Conservation (phyloP, 805 yeast species). For the Sugiyamaella chiloensis region DNA sequence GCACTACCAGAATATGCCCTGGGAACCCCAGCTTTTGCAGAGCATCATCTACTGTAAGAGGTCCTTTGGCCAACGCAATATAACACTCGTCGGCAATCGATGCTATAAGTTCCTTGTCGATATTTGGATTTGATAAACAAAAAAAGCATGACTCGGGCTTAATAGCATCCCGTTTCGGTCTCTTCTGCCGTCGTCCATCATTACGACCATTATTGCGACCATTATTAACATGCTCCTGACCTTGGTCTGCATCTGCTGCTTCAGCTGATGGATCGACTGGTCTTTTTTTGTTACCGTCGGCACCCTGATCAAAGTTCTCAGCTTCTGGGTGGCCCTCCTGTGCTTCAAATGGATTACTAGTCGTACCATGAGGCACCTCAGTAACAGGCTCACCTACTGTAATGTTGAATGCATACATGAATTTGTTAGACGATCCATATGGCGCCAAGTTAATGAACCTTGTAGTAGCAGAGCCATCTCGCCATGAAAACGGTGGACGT, state of each 20-base stretch:
- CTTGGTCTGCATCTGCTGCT: neutral
- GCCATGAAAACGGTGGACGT: constrained; percentile 47
- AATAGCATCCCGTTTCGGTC: constrained; percentile 30
- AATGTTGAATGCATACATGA: constrained; percentile 74
- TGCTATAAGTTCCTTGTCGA: constrained; percentile 76
- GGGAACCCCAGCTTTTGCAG: constrained; percentile 51
- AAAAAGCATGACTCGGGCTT: constrained; percentile 70
- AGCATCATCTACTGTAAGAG: constrained; percentile 52
- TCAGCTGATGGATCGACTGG: too few relatives aligned
- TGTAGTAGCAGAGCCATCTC: constrained; percentile 37
- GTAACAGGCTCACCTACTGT: neutral
- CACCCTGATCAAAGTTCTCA: neutral
- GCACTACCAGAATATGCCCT: constrained; percentile 79
- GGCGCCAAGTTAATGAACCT: constrained; percentile 65
- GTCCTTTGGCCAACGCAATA: constrained; percentile 82
- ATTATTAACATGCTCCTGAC: neutral
- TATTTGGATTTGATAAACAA: constrained; percentile 74
- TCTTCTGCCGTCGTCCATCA: neutral
- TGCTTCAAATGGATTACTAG: constrained; percentile 6
- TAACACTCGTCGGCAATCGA: constrained; percentile 67
- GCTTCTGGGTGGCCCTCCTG: too few relatives aligned
- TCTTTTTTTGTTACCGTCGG: neutral
- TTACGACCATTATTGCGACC: neutral
- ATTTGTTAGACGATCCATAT: constrained; percentile 51
- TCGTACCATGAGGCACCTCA: neutral